Evolutionary conservation across 2,329 filamentous ascomycete species (phyloP).

Genomic region (Lanzia echinophila): DNA sequence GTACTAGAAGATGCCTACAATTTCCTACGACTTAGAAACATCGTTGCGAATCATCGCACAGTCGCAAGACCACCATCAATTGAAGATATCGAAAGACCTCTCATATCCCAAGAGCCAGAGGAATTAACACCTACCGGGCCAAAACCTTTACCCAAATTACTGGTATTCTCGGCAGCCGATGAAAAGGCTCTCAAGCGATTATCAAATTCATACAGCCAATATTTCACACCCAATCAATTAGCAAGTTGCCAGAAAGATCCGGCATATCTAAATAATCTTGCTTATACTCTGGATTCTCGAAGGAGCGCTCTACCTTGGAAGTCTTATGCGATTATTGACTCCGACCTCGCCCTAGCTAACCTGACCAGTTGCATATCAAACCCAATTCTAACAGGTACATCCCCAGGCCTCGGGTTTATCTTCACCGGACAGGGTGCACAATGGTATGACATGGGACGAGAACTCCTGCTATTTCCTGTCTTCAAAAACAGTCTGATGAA

Average conservation of each 20-base stretch:
- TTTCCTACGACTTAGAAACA: not conserved
- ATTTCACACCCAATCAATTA: not conserved
- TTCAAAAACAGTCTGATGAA: slow-evolving; percentile 18
- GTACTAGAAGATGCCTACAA: slow-evolving; percentile 3
- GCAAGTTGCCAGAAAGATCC: not conserved
- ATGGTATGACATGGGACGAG: slow-evolving; percentile 17
- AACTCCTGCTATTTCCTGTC: slow-evolving; percentile 9
- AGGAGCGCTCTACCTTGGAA: slow-evolving; percentile 6
- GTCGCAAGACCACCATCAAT: not conserved
- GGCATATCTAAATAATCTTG: not conserved
- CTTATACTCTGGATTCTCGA: slow-evolving; percentile 1
- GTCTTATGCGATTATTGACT: not conserved
- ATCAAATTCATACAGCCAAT: not conserved
- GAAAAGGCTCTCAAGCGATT: not conserved
- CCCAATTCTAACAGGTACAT: not conserved
- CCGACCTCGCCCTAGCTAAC: not conserved
- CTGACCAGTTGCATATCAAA: not conserved
- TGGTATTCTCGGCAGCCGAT: not conserved
- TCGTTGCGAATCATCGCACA: not conserved
- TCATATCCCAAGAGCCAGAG: not conserved
- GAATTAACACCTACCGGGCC: not conserved
- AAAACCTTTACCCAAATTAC: not conserved
- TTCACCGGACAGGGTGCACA: slow-evolving; percentile 22
- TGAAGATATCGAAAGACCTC: not conserved
- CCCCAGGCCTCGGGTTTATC: slow-evolving; percentile 6